Evolutionary conservation across 257 asterid genomes (phyloP), one percentile per base, ranked within the genome.

Genomic region (Lycium ferocissimum): DNA sequence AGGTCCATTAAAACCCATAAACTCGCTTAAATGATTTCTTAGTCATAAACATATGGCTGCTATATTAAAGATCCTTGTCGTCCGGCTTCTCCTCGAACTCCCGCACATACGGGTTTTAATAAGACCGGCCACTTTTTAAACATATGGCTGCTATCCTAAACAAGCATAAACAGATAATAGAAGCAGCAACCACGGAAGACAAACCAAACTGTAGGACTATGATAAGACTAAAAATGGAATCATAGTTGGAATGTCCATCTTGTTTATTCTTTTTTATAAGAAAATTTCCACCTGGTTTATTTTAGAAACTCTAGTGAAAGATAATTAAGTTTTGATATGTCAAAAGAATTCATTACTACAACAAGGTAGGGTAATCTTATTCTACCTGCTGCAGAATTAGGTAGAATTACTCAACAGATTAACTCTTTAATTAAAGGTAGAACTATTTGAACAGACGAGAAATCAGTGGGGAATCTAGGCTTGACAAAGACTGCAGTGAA

Each of bases 391-490:
- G 38, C 37, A n/a, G 18, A 72, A 43, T 43, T 72, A 43, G 37
- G 57, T 72, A 45, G 57, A 72, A 17, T 43, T 72, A 72, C 37
- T 71, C 1, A 10, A 63, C 43, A 3, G n/a, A 37, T 76, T 76
- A 51, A 13, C 63, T 26, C 33, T 26, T 26, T 51, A 51, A 76
- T 22, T 76, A 22, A 53, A 76, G 82, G 47, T 51, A 76, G 63
- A 76, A 76, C 82, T 51, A 76, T 26, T 49, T 51, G 45, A 51
- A 76, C 63, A 76, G 22, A 49, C 6, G 9, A 47, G 81, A 75
- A 84, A 85, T 83, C 86, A 88, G 93, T 91, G 89, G 93, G 93
- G 92, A 92, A 90, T 92, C 88, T 83, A 87, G 91, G 88, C 90
- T 76, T 65, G 87, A 89, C 85, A 90, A 69, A 61, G 84, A 88